These are phyloP conservation scores for Oenanthe sinensis DNA, from an alignment of 129 eudicot species.

Conservation along the genomic window DNA sequence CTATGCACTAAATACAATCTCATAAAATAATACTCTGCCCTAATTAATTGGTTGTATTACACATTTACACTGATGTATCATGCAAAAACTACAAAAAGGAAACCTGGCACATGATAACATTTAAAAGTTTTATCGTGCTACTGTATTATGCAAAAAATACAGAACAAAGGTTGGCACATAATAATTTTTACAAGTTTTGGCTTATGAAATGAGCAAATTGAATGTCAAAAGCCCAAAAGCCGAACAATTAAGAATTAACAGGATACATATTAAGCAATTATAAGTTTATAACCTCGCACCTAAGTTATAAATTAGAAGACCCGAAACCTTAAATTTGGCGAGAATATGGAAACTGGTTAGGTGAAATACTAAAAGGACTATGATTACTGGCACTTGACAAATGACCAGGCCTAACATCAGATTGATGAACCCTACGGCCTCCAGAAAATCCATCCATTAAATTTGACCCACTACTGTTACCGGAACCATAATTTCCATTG, in stretches of 20 bases:
- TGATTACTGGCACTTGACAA: not conserved
- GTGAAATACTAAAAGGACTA: not conserved
- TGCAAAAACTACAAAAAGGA: not conserved
- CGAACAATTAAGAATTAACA: not conserved
- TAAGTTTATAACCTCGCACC: not conserved
- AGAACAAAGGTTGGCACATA: no score
- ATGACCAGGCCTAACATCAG: conserved; percentile 1
- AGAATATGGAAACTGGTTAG: not conserved
- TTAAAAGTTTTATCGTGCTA: no score
- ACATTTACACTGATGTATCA: not conserved
- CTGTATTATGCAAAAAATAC: no score
- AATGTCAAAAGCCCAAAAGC: not conserved
- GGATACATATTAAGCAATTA: not conserved
- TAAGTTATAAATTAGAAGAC: not conserved
- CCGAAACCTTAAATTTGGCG: not conserved
- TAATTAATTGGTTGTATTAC: not conserved
- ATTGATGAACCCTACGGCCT: conserved; percentile 14
- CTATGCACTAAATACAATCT: not conserved
- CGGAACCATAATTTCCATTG: not conserved
- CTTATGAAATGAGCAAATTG: not conserved
- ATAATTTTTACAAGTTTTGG: not conserved
- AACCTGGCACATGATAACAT: not conserved
- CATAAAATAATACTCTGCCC: not conserved
- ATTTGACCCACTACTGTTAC: not conserved
- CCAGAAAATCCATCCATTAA: not conserved